Percentiles rank a stretch among this genome's conserved stretches.
Evolutionary conservation across 768 basidiomycete genomes (phyloP).

Genomic region (Termitomyces heimii): DNA sequence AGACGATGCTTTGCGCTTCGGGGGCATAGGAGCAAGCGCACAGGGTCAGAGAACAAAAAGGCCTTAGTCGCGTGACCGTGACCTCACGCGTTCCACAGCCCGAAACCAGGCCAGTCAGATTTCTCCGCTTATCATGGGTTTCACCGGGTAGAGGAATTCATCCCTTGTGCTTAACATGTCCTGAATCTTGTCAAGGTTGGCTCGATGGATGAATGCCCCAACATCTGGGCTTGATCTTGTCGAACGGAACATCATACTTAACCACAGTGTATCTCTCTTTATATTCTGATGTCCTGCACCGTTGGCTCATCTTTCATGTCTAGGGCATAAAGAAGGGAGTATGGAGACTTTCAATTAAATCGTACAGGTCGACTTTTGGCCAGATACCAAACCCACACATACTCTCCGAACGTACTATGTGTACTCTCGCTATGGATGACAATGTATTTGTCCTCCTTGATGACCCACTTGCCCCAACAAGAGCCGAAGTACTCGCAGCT

Average conservation of each 20-base stretch:
- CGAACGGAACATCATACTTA: constrained; percentile 58
- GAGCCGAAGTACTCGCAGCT: constrained; percentile 50
- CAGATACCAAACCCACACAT: constrained; percentile 44
- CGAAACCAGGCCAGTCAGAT: background rate
- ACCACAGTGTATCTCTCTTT: constrained; percentile 51
- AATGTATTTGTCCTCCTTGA: constrained; percentile 77
- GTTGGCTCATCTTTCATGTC: background rate
- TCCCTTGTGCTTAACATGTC: background rate
- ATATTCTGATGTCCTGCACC: background rate
- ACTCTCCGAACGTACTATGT: constrained; percentile 64
- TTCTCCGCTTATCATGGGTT: constrained; percentile 41
- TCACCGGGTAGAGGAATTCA: constrained; percentile 54
- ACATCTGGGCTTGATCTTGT: constrained; percentile 64
- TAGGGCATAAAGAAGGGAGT: constrained; percentile 57
- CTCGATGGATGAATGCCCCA: constrained; percentile 82
- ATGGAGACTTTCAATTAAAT: constrained; percentile 68
- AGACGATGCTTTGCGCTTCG: constrained; percentile 39
- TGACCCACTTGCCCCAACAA: constrained; percentile 65
- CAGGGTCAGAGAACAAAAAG: background rate
- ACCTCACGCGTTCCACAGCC: constrained; percentile 6
- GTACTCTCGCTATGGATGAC: constrained; percentile 71
- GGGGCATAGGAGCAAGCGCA: constrained; percentile 23
- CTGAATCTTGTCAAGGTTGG: constrained; percentile 41
- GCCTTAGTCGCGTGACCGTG: constrained; percentile 14
- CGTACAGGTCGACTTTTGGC: constrained; percentile 70